Evolutionary conservation across 1,284 basidiomycete genomes (phyloP).

Genomic region (Trametes pubescens): DNA sequence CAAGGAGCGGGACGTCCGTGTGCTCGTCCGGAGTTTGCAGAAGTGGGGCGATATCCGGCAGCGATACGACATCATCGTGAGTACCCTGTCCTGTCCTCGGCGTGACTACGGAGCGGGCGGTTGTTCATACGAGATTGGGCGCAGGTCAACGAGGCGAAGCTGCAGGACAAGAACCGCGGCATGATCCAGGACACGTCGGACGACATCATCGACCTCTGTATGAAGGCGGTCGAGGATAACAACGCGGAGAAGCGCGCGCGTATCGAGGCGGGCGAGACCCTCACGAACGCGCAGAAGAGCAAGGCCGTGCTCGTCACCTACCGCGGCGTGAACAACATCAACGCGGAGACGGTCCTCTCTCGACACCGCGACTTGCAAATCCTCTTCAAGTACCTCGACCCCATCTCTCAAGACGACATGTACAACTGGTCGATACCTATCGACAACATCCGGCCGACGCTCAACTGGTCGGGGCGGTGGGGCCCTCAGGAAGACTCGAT

Average conservation of each 20-base stretch:
- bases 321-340: slow-evolving; percentile 92
- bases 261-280: slow-evolving; percentile 83
- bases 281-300: slow-evolving; percentile 89
- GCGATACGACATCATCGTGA: slow-evolving; percentile 93
- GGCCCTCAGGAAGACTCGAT: slow-evolving; percentile 92
- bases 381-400: slow-evolving; percentile 83
- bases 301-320: slow-evolving; percentile 95
- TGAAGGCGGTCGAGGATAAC: slow-evolving; percentile 86
- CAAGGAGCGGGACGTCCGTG: slow-evolving; percentile 96
- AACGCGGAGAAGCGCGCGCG: slow-evolving; percentile 82
- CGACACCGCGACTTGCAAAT: slow-evolving; percentile 92
- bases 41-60: slow-evolving; percentile 98
- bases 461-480: slow-evolving; percentile 98
- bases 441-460: slow-evolving; percentile 91
- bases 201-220: slow-evolving; percentile 90
- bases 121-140: slow-evolving; percentile 20
- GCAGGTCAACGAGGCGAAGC: slow-evolving; percentile 90
- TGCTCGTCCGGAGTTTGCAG: slow-evolving; percentile 94
- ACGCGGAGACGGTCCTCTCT: slow-evolving; percentile 96
- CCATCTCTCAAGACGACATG: slow-evolving; percentile 67
- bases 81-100: slow-evolving; percentile 42
- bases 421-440: slow-evolving; percentile 90
- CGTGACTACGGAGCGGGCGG: slow-evolving; percentile 3
- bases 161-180: slow-evolving; percentile 93
- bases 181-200: slow-evolving; percentile 94